Conservation (phyloP, 2,329 filamentous ascomycete species). For the Albifimbria verrucaria region DNA sequence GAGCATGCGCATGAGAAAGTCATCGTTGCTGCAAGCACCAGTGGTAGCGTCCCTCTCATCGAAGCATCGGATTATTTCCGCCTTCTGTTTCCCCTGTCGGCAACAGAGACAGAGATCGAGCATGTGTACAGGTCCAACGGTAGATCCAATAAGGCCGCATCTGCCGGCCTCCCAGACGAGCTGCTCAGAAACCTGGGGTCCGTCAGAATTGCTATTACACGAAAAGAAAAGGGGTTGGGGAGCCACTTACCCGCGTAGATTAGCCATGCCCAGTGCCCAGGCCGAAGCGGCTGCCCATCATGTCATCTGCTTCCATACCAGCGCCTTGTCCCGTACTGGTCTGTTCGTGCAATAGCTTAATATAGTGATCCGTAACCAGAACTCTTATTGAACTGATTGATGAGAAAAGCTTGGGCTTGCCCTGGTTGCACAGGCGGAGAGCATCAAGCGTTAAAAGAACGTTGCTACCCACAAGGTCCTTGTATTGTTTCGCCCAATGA, state of each 20-base stretch:
- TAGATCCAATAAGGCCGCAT: constrained; percentile 73
- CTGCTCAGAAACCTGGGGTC: constrained; percentile 38
- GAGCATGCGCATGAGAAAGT: constrained; percentile 81
- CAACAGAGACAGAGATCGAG: too few species aligned
- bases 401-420: constrained; percentile 71
- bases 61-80: too few species aligned
- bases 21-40: constrained; percentile 76
- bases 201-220: background rate
- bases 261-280: constrained; percentile 89
- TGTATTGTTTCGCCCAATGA: constrained; percentile 80
- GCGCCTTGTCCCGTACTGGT: constrained; percentile 54
- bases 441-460: constrained; percentile 76
- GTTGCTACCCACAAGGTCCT: constrained; percentile 68
- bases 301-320: constrained; percentile 72
- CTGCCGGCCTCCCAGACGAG: constrained; percentile 75
- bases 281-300: constrained; percentile 71
- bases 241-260: constrained; percentile 71
- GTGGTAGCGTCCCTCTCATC: constrained; percentile 58
- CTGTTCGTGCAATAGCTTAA: constrained; percentile 60
- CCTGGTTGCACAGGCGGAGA: constrained; percentile 70
- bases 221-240: background rate
- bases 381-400: constrained; percentile 78
- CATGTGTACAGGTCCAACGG: constrained; percentile 84
- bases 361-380: constrained; percentile 78
- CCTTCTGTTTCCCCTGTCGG: too few species aligned